A percentile compares a stretch with the other conserved stretches of the same genome.
Evolutionary conservation across 1,139 yeast species (phyloP).

Genomic region (Maudiozyma humilis): DNA sequence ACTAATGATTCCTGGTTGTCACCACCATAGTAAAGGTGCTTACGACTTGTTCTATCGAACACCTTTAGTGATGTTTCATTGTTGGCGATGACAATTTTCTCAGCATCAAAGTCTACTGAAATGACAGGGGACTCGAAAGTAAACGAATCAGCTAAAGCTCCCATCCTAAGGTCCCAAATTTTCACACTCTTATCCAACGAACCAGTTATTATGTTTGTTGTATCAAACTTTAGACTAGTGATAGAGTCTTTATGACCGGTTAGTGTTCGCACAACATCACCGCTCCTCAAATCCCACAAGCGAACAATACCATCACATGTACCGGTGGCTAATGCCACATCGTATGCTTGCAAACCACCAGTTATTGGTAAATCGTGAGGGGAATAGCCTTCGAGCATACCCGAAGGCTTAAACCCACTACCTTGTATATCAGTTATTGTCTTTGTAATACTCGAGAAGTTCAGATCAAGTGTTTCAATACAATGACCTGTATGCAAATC

Average conservation of each 20-base stretch:
- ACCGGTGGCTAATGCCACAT: slow-evolving; percentile 69
- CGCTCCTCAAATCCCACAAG: slow-evolving; percentile 67
- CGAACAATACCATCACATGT: slow-evolving; percentile 68
- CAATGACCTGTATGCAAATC: slow-evolving; percentile 70
- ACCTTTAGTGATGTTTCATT: slow-evolving; percentile 40
- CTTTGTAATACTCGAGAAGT: slow-evolving; percentile 13
- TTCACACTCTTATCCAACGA: slow-evolving; percentile 56
- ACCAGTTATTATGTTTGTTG: slow-evolving; percentile 53
- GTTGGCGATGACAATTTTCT: slow-evolving; percentile 45
- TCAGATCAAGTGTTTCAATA: slow-evolving; percentile 30
- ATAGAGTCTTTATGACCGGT: slow-evolving; percentile 68
- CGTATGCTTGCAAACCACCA: slow-evolving; percentile 42
- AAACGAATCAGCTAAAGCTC: slow-evolving; percentile 51
- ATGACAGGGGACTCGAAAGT: slow-evolving; percentile 47
- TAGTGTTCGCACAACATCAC: slow-evolving; percentile 56
- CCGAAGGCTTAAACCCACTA: neutral
- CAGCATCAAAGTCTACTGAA: slow-evolving; percentile 47
- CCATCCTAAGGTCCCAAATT: slow-evolving; percentile 67
- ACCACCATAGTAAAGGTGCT: slow-evolving; percentile 46
- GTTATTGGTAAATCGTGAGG: slow-evolving; percentile 18
- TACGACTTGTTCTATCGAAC: slow-evolving; percentile 45
- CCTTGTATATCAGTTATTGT: slow-evolving; percentile 1
- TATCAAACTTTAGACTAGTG: slow-evolving; percentile 62
- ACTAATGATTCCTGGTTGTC: slow-evolving; percentile 33
- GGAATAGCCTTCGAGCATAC: neutral